Evolutionary conservation across 1,139 yeast species (phyloP).

Genomic region (Pichia sp.): DNA sequence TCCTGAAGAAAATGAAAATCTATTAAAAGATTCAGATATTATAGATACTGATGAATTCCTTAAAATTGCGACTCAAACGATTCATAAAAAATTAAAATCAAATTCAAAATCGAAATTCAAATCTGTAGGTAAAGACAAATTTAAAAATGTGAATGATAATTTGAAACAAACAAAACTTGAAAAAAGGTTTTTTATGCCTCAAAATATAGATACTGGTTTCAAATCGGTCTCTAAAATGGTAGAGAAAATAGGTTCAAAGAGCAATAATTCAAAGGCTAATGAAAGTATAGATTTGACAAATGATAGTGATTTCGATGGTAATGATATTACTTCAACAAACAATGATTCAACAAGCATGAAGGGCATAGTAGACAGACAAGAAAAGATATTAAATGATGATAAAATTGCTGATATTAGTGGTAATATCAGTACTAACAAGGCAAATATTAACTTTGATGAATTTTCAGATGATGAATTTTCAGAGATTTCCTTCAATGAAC

Average conservation of each 20-base stretch:
- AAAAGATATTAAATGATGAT: not conserved
- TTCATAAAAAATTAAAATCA: slow-evolving; percentile 11
- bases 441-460: not conserved
- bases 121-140: too few species aligned
- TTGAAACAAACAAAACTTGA: slow-evolving; percentile 23
- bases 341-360: too few species aligned
- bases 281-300: slow-evolving; percentile 8
- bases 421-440: not conserved
- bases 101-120: not conserved
- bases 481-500: slow-evolving; percentile 11
- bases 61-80: slow-evolving; percentile 45
- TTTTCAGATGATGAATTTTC: slow-evolving; percentile 11
- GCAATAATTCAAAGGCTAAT: not conserved
- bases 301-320: slow-evolving; percentile 1
- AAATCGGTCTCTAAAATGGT: slow-evolving; percentile 49
- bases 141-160: slow-evolving; percentile 18
- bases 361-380: not conserved
- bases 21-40: slow-evolving; percentile 14
- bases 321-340: not conserved
- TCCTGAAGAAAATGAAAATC: slow-evolving; percentile 58
- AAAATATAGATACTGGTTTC: slow-evolving; percentile 67
- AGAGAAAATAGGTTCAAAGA: not conserved
- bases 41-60: slow-evolving; percentile 69
- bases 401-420: not conserved
- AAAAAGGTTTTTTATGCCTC: slow-evolving; percentile 69